phyloP scores from a whole-genome alignment of 208 protist genomes.

The Kentomonas sorsogonicus region DNA sequence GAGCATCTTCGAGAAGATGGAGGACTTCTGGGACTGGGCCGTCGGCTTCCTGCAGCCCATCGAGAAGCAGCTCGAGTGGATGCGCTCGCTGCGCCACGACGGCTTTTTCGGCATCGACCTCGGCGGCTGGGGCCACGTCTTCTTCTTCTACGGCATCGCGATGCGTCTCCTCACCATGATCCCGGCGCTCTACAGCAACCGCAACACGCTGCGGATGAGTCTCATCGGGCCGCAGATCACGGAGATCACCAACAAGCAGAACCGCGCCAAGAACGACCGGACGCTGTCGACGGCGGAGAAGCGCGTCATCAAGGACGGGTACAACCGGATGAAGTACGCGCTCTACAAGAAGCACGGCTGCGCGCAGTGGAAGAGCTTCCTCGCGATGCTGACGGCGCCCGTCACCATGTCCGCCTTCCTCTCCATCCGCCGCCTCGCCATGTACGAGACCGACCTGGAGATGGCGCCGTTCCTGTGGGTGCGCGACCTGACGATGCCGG shows the following conservation, averaged over 20 bases:
- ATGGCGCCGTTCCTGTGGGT: constrained; percentile 82
- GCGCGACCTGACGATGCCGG: constrained; percentile 80
- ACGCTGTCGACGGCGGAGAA: constrained; percentile 77
- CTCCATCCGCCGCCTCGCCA: constrained; percentile 70
- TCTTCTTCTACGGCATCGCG: constrained; percentile 71
- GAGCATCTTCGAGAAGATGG: constrained; percentile 72
- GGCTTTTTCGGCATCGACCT: constrained; percentile 73
- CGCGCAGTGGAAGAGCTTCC: constrained; percentile 77
- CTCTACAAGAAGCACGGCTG: constrained; percentile 80
- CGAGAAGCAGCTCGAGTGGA: constrained; percentile 82
- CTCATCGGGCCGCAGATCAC: constrained; percentile 68
- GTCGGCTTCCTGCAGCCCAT: constrained; percentile 79
- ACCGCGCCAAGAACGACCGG: constrained; percentile 72
- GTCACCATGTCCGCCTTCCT: constrained; percentile 82
- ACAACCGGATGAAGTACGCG: constrained; percentile 82
- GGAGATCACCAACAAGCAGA: constrained; percentile 75
- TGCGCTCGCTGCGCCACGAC: constrained; percentile 63
- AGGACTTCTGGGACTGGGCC: constrained; percentile 87
- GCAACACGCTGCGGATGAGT: constrained; percentile 77
- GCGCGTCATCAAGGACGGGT: constrained; percentile 80
- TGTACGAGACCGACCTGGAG: constrained; percentile 83
- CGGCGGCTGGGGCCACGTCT: constrained; percentile 72
- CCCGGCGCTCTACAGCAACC: constrained; percentile 74
- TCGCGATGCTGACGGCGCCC: constrained; percentile 63
- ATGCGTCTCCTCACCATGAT: constrained; percentile 77